A percentile compares a stretch with the other conserved stretches of the same genome.
Conservation (phyloP, 2,329 filamentous ascomycete genomes). For the Colletotrichum liaoningense region DNA sequence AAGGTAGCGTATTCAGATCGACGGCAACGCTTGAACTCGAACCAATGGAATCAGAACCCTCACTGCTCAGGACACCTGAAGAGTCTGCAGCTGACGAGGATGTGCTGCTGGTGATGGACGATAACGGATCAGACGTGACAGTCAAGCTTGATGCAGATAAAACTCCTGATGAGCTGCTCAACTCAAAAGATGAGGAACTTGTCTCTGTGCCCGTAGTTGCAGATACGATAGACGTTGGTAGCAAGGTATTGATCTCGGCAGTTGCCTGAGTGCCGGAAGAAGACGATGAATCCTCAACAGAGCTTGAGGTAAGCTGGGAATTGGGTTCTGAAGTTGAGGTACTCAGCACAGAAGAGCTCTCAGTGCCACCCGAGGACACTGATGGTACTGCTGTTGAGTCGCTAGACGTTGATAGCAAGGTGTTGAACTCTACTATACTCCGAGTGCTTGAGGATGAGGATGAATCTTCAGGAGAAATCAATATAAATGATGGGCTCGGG, state of each 20-base stretch:
- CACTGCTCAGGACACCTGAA: not conserved
- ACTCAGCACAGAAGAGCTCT: not conserved
- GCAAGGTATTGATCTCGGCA: not conserved
- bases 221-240: not conserved
- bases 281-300: not conserved
- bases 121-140: not conserved
- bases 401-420: too few species aligned
- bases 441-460: too few species aligned
- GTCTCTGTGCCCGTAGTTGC: not conserved
- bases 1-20: not conserved
- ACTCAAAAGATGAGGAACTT: not conserved
- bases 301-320: not conserved
- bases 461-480: too few species aligned
- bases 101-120: not conserved
- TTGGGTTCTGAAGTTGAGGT: not conserved
- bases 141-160: not conserved
- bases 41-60: not conserved
- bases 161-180: not conserved
- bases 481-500: too few species aligned
- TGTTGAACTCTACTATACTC: too few species aligned
- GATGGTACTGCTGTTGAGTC: too few species aligned
- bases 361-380: not conserved
- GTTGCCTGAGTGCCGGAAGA: not conserved
- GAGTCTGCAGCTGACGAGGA: not conserved
- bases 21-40: not conserved